phyloP scores from a whole-genome alignment of 805 yeast genomes.

The Cyberlindnera suaveolens region DNA sequence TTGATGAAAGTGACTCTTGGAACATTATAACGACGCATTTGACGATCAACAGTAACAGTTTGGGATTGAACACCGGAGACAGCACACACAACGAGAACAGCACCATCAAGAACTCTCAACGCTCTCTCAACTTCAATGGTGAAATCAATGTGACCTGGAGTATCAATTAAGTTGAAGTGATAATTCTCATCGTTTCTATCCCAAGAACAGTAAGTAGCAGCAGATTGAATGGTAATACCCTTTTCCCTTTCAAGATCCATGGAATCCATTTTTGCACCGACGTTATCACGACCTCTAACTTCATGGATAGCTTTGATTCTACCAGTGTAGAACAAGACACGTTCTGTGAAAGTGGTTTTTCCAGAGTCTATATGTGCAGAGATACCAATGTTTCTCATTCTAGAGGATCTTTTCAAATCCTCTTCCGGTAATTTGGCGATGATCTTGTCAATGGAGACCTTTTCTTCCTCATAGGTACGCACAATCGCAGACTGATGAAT shows the following conservation, averaged over 20 bases:
- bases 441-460: constrained; percentile 57
- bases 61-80: constrained; percentile 98
- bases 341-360: constrained; percentile 95
- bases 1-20: constrained; percentile 95
- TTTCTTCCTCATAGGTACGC: constrained; percentile 65
- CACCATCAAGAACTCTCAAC: constrained; percentile 96
- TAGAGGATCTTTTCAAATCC: constrained; percentile 45
- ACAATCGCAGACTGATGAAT: constrained; percentile 28
- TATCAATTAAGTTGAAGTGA: constrained; percentile 93
- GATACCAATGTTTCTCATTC: constrained; percentile 90
- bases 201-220: constrained; percentile 98
- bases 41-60: constrained; percentile 97
- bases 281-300: constrained; percentile 93
- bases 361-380: constrained; percentile 99
- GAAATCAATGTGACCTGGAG: constrained; percentile 98
- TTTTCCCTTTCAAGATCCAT: constrained; percentile 98
- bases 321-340: constrained; percentile 94
- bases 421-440: constrained; percentile 39
- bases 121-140: constrained; percentile 99
- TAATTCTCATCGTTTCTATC: constrained; percentile 60
- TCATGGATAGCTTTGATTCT: constrained; percentile 95
- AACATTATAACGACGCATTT: constrained; percentile 96
- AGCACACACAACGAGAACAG: constrained; percentile 96
- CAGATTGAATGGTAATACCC: constrained; percentile 97
- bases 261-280: constrained; percentile 99